Percentiles rank a stretch among this genome's conserved stretches.
phyloP scores from a whole-genome alignment of 176 grass and related monocot species.

The Juncus inflexus region DNA sequence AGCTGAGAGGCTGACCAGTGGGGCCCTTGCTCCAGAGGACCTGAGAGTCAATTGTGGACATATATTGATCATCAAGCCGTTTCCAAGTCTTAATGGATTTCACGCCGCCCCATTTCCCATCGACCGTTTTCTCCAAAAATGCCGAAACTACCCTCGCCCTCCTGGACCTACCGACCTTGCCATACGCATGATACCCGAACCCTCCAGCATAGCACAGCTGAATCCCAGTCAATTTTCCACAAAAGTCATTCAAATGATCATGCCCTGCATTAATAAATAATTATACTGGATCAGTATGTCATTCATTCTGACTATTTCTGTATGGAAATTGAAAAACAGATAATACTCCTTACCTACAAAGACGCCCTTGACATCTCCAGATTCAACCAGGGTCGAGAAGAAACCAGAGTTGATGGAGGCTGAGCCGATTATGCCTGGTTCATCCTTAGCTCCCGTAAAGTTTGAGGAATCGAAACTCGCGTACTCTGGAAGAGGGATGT shows the following conservation, averaged over 20 bases:
- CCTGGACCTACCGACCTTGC: constrained; percentile 85
- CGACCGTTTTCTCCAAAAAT: constrained; percentile 53
- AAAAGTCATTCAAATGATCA: constrained; percentile 92
- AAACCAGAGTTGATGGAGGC: constrained; percentile 88
- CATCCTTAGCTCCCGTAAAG: constrained; percentile 79
- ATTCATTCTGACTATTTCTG: too few relatives aligned
- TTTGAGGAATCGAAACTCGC: constrained; percentile 53
- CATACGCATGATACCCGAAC: constrained; percentile 94
- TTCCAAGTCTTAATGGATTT: constrained; percentile 99
- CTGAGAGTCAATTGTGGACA: constrained; percentile 70
- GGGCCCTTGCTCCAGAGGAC: constrained; percentile 76
- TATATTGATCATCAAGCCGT: constrained; percentile 69
- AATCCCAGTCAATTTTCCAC: constrained; percentile 63
- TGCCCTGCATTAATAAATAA: constrained; percentile 39
- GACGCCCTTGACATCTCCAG: constrained; percentile 79
- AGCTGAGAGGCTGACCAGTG: constrained; percentile 42
- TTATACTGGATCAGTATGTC: not conserved
- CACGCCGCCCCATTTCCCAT: constrained; percentile 61
- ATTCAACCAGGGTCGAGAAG: constrained; percentile 76
- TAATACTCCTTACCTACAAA: constrained; percentile 33
- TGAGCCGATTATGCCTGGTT: constrained; percentile 54
- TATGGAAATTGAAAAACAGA: not conserved
- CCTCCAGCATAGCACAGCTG: constrained; percentile 88
- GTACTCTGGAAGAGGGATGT: constrained; percentile 89
- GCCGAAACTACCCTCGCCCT: constrained; percentile 86